A percentile compares a stretch with the other conserved stretches of the same genome.
Conservation (phyloP, 2,329 filamentous ascomycete genomes). For the Cadophora luteo-olivacea region DNA sequence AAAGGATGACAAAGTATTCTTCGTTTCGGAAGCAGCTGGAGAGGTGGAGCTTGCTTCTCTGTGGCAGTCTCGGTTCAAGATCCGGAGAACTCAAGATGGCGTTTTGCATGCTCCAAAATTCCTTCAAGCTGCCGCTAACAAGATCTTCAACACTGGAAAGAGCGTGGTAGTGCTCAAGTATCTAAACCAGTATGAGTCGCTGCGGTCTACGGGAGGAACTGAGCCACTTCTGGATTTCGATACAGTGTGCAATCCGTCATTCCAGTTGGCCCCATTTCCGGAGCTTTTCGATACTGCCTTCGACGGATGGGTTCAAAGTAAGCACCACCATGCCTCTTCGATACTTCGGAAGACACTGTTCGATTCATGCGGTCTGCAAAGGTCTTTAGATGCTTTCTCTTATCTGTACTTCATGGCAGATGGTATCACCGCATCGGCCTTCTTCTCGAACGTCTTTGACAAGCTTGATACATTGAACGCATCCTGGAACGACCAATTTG, state of each 20-base stretch:
- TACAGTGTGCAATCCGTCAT: slow-evolving; percentile 56
- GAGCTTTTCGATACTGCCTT: slow-evolving; percentile 77
- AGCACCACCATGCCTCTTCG: slow-evolving; percentile 72
- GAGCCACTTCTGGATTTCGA: slow-evolving; percentile 63
- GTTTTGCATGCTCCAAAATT: slow-evolving; percentile 75
- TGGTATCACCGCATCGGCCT: slow-evolving; percentile 68
- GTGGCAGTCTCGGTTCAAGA: slow-evolving; percentile 77
- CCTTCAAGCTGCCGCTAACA: slow-evolving; percentile 69
- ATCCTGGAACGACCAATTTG: slow-evolving; percentile 81
- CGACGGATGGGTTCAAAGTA: slow-evolving; percentile 76
- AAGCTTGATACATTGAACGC: slow-evolving; percentile 68
- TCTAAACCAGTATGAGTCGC: slow-evolving; percentile 60
- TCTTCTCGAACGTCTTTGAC: slow-evolving; percentile 75
- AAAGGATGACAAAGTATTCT: slow-evolving; percentile 73
- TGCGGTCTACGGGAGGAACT: slow-evolving; percentile 43
- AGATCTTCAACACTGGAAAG: slow-evolving; percentile 88
- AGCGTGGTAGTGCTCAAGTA: slow-evolving; percentile 84
- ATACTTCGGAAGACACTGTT: slow-evolving; percentile 72
- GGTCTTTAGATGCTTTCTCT: slow-evolving; percentile 70
- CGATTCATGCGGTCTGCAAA: slow-evolving; percentile 69
- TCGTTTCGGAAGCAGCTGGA: slow-evolving; percentile 67
- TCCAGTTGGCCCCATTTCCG: slow-evolving; percentile 69
- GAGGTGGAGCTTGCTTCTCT: slow-evolving; percentile 67
- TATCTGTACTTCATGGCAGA: slow-evolving; percentile 80
- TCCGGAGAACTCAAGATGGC: slow-evolving; percentile 67